Base-by-base conservation (phyloP, 352 stramenopile species). In the Lagenidium sp. region DNA sequence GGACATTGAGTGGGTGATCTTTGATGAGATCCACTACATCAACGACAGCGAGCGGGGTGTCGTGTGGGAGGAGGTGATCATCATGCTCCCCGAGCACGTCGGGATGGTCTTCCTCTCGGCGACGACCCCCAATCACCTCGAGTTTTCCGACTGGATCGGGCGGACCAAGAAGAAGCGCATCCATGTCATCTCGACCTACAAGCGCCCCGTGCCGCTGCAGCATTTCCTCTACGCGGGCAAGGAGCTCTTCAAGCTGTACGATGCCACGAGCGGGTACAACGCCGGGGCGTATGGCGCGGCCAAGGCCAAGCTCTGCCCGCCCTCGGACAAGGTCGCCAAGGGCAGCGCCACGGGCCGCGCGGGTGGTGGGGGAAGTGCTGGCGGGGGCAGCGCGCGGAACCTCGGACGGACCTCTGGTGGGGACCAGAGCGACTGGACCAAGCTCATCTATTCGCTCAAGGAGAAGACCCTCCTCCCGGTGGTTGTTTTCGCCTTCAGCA, bases 61-160 rank as follows among this genome's bases (percentile, higher is more conserved):
- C 16, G 96, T 99, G 41, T 99, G 94, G 91, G 89, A 98, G 61
- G 89, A 97, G 70, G 89, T 97, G 21, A 98, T 99, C 45, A 98
- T 99, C 58, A 97, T 98, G 87, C 71, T 99, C 6, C 94, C 94
- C 4, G 73, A 97, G 25, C 91, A 98, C 53, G 95, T 99, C 7
- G 95, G 94, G 22, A 87, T 99, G 60, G 94, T 99, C 6, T 99
- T 99, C 62, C 62, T 99, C 4, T 98, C 94, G 15, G 97, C 97
- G 7, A 99, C 97, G 12, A 99, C 95, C 28, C 96, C 95, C 12
- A 99, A 99, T 56, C 97, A 97, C 38, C 82, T 98, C 44, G 95
- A 99, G 61, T 99, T 99, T 50, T 97, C 85, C 12, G 95, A 99
- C 53, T 99, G 97, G 97, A 99, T 99, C 51, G 96, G 96, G 6